Evolutionary conservation across 495 filamentous ascomycete genomes (phyloP).

Genomic region (Aspergillus conjunctus): DNA sequence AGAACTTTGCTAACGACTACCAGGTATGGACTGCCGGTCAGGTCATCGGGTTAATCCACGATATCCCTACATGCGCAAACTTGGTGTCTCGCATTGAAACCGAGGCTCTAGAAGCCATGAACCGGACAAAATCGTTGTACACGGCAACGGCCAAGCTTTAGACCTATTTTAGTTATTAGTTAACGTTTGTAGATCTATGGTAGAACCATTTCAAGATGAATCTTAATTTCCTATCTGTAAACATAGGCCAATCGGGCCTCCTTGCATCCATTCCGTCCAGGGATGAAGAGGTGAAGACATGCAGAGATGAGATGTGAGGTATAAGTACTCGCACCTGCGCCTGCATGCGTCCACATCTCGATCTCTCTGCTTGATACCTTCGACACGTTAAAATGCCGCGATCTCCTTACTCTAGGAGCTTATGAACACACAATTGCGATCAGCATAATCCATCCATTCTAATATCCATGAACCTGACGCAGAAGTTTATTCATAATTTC

Average conservation of each 20-base stretch:
- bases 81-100: constrained; percentile 62
- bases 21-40: constrained; percentile 74
- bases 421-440: not conserved
- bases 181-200: constrained; percentile 16
- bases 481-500: too few species aligned
- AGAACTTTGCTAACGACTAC: constrained; percentile 5
- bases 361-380: too few species aligned
- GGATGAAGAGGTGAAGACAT: not conserved
- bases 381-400: too few species aligned
- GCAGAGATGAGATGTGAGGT: not conserved
- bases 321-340: not conserved
- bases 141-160: constrained; percentile 43
- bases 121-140: constrained; percentile 42
- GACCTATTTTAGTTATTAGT: constrained; percentile 1
- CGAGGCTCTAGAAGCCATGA: constrained; percentile 60
- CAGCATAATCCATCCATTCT: not conserved
- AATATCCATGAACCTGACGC: not conserved
- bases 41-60: constrained; percentile 70
- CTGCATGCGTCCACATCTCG: not conserved
- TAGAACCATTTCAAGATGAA: not conserved
- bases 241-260: too few species aligned
- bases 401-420: not conserved
- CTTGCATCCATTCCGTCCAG: not conserved
- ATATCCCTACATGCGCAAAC: constrained; percentile 64
- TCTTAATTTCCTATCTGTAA: not conserved